Evolutionary conservation across 768 basidiomycete species (phyloP).

Genomic region (Phlebiopsis gigantea): DNA sequence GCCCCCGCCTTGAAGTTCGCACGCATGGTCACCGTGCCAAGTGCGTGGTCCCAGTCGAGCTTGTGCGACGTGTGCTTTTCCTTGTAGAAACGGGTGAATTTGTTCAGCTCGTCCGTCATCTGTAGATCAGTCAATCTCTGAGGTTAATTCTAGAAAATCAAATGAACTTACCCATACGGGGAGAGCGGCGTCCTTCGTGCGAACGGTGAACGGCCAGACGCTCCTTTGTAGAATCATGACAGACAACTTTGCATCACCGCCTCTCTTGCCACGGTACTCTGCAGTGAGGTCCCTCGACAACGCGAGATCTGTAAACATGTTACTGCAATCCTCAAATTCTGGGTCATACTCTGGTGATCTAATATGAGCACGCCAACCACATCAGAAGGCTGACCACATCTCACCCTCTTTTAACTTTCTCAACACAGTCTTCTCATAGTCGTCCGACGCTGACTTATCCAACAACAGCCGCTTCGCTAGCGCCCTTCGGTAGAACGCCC

Average conservation of each 20-base stretch:
- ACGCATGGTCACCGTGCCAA: conserved; percentile 76
- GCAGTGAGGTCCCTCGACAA: conserved; percentile 69
- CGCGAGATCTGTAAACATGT: conserved; percentile 91
- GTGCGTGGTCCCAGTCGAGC: conserved; percentile 81
- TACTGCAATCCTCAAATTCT: conserved; percentile 89
- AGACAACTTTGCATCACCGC: conserved; percentile 40
- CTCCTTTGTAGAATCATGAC: conserved; percentile 86
- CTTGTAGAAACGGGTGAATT: conserved; percentile 71
- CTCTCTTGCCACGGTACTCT: conserved; percentile 47
- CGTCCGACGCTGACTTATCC: conserved; percentile 80
- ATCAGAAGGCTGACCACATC: conserved; percentile 28
- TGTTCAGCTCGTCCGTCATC: conserved; percentile 69
- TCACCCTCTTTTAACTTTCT: conserved; percentile 77
- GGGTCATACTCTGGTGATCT: conserved; percentile 76
- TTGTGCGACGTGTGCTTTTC: conserved; percentile 68
- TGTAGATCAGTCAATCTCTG: too few relatives aligned
- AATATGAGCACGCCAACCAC: neutral
- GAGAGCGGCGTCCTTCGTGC: conserved; percentile 45
- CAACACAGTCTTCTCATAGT: conserved; percentile 80
- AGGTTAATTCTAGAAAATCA: neutral
- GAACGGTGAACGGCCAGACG: conserved; percentile 76
- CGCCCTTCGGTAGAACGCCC: conserved; percentile 85
- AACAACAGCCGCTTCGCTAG: conserved; percentile 84
- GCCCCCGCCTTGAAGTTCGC: conserved; percentile 59
- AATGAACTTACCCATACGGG: conserved; percentile 41